Base-by-base conservation (phyloP, 768 basidiomycete genomes). In the Russula olivacea region DNA sequence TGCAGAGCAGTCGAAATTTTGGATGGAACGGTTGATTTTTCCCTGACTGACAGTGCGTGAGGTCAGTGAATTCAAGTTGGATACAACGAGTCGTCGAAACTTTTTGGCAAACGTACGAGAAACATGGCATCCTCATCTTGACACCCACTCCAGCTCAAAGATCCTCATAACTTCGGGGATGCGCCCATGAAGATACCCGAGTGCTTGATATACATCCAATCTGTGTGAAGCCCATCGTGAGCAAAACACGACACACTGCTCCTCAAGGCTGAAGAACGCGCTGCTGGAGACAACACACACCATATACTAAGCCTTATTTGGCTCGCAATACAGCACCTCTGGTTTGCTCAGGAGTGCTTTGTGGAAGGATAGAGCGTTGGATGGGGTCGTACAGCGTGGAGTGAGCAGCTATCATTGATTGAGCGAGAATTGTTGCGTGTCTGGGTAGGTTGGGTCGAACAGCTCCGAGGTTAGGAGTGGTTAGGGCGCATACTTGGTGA, bases 191-290 rank as follows among this genome's bases (percentile, higher is more conserved):
- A 66, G 11, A 11, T 8, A 21, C 53, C 15, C 30, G 36, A 63
- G 56, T 5, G 34, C 61, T 8, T 62, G 21, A n/a, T 61, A 61
- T 66, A 64, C 21, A 54, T n/a, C n/a, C n/a, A 59, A 49, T 66
- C 65, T 64, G n/a, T 10, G 14, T 8, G 21, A 14, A n/a, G 25
- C 6, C 25, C 34, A 34, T 11, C 12, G 12, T 32, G 11, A 11
- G 7, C 14, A n/a, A 25, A n/a, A n/a, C n/a, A n/a, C n/a, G n/a
- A n/a, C n/a, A n/a, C n/a, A n/a, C n/a, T n/a, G n/a, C n/a, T n/a
- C n/a, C n/a, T n/a, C n/a, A n/a, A n/a, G n/a, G n/a, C n/a, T n/a
- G n/a, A n/a, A n/a, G n/a, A 40, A 40, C 38, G 15, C 12, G 36
- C 6, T n/a, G n/a, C n/a, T 40, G 14, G 25, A 17, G 4, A 12